Percentiles rank a stretch among this genome's conserved stretches.
phyloP scores from a whole-genome alignment of 768 basidiomycete species.

The Russula ochroleuca region DNA sequence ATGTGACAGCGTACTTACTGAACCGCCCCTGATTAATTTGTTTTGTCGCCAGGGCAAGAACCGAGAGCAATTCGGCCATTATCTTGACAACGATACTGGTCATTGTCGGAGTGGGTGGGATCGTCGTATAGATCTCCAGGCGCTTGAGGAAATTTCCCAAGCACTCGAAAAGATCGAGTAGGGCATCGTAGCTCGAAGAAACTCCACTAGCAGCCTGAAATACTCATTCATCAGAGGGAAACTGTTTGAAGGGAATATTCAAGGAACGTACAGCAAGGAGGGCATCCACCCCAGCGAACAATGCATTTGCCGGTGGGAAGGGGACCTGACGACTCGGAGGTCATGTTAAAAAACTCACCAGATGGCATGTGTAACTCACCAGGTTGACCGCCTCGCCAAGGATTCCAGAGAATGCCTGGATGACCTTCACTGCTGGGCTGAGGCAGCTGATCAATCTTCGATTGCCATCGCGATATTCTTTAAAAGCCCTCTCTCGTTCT shows the following conservation, averaged over 20 bases:
- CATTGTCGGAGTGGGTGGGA: neutral
- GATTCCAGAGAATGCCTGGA: neutral
- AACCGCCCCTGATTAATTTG: constrained; percentile 4
- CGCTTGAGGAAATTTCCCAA: neutral
- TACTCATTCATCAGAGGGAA: neutral
- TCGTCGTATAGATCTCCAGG: neutral
- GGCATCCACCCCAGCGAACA: neutral
- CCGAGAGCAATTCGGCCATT: constrained; percentile 1
- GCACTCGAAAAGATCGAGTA: neutral
- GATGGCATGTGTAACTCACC: neutral
- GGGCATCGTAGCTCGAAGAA: constrained; percentile 3
- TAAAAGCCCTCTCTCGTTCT: neutral
- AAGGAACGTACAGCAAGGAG: neutral
- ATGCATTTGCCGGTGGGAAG: neutral
- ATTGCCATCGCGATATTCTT: constrained; percentile 6
- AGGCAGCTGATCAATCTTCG: neutral
- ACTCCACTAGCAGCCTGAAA: neutral
- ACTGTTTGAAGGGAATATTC: neutral
- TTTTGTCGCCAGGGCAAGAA: constrained; percentile 4
- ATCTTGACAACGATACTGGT: neutral
- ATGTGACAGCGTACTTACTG: neutral
- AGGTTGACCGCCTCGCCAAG: neutral
- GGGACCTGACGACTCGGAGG: neutral
- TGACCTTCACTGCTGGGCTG: neutral
- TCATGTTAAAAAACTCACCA: no score